Conservation (phyloP, 2,329 filamentous ascomycete species). For the Berkeleyomyces rouxiae region DNA sequence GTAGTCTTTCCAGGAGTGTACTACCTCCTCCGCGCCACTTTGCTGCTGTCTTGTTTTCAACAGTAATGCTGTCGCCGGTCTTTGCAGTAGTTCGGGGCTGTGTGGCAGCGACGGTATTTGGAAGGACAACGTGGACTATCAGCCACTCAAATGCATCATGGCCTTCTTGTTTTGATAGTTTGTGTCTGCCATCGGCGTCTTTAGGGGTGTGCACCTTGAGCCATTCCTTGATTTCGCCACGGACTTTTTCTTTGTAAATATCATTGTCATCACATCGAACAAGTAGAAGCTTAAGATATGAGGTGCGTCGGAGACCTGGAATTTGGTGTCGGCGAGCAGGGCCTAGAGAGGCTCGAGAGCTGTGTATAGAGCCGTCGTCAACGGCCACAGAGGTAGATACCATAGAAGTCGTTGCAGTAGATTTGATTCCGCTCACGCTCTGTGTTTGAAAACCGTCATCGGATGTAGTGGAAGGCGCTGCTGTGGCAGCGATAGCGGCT, state of each 20-base stretch:
- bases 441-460: constrained; percentile 49
- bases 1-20: constrained; percentile 76
- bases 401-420: constrained; percentile 22
- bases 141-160: constrained; percentile 96
- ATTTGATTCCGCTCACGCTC: constrained; percentile 26
- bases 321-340: constrained; percentile 76
- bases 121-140: constrained; percentile 79
- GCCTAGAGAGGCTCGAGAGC: constrained; percentile 16
- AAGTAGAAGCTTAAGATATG: constrained; percentile 81
- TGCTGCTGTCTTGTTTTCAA: constrained; percentile 46
- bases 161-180: constrained; percentile 58
- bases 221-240: constrained; percentile 77
- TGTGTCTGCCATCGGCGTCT: constrained; percentile 25
- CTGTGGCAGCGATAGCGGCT: constrained; percentile 25
- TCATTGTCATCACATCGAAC: constrained; percentile 93
- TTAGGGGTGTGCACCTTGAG: constrained; percentile 55
- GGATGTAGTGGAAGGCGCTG: constrained; percentile 22
- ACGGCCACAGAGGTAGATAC: constrained; percentile 22
- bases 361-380: constrained; percentile 16
- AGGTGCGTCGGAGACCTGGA: constrained; percentile 77
- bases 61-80: constrained; percentile 32
- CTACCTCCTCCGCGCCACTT: constrained; percentile 67
- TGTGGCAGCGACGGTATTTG: constrained; percentile 64
- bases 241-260: constrained; percentile 65
- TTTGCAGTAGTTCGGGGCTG: constrained; percentile 51